Evolutionary conservation across 1,139 yeast species (phyloP).

Genomic region (Pichia sp.): DNA sequence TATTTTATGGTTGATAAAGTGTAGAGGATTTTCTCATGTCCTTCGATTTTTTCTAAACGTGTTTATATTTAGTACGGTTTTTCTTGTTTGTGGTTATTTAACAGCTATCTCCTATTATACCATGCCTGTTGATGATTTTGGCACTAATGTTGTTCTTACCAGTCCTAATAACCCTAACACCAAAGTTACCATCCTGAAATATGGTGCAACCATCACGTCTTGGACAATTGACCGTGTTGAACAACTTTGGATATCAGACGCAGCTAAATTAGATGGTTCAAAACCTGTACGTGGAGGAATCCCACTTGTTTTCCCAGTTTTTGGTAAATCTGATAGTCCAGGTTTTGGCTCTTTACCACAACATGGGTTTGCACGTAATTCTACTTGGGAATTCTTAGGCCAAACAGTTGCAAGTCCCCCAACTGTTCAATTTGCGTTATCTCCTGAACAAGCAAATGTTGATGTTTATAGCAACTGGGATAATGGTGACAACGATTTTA

Average conservation of each 20-base stretch:
- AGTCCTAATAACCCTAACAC: constrained; percentile 37
- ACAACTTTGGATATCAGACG: constrained; percentile 64
- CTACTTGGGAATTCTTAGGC: constrained; percentile 89
- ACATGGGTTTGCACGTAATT: constrained; percentile 91
- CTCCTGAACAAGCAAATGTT: constrained; percentile 69
- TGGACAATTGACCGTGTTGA: constrained; percentile 73
- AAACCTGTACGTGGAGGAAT: constrained; percentile 96
- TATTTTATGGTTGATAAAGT: no score
- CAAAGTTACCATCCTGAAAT: constrained; percentile 60
- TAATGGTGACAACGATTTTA: constrained; percentile 61
- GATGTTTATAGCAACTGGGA: constrained; percentile 54
- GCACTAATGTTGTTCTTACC: constrained; percentile 53
- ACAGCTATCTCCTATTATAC: not conserved
- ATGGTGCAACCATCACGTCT: constrained; percentile 83
- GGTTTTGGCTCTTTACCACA: constrained; percentile 60
- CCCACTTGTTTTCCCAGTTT: constrained; percentile 91
- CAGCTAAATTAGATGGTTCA: constrained; percentile 81
- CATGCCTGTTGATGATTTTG: constrained; percentile 62
- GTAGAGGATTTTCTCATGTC: not conserved
- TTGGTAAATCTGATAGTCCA: constrained; percentile 61
- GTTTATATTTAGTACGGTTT: not conserved
- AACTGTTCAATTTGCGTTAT: constrained; percentile 81
- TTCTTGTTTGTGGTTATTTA: not conserved
- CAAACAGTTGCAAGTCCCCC: constrained; percentile 56
- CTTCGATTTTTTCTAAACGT: not conserved